These are phyloP conservation scores for Rhododendron ovatum DNA, from an alignment of 148 eudicot species.

Conservation along the genomic window DNA sequence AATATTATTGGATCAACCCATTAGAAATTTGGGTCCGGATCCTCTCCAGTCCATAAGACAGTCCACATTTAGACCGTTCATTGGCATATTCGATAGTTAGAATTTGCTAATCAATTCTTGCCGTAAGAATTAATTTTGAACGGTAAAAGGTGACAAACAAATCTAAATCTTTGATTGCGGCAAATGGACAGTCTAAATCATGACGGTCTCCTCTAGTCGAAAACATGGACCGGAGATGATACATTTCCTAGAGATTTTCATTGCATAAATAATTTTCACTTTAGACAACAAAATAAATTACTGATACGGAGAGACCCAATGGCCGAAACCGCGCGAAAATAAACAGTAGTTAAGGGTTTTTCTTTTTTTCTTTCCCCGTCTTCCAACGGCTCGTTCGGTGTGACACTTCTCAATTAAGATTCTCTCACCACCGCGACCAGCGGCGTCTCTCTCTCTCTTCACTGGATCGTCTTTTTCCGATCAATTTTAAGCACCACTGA, in stretches of 20 bases:
- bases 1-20: no score
- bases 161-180: neutral
- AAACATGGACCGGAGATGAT: no score
- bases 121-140: no score
- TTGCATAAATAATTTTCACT: no score
- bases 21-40: no score
- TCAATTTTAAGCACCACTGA: neutral
- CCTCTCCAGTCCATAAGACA: no score
- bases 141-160: neutral
- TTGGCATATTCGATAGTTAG: neutral
- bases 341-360: neutral
- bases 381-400: neutral
- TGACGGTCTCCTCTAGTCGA: neutral
- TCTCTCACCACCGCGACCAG: no score
- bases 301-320: no score
- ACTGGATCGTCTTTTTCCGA: neutral
- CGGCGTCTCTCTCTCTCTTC: neutral
- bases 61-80: neutral
- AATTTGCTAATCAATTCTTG: neutral
- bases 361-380: neutral
- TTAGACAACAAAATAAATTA: no score
- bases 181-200: neutral
- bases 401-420: no score
- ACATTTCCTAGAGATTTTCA: no score
- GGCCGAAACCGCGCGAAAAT: neutral